phyloP scores from a whole-genome alignment of 306 rosid species.

The Hippophae rhamnoides region DNA sequence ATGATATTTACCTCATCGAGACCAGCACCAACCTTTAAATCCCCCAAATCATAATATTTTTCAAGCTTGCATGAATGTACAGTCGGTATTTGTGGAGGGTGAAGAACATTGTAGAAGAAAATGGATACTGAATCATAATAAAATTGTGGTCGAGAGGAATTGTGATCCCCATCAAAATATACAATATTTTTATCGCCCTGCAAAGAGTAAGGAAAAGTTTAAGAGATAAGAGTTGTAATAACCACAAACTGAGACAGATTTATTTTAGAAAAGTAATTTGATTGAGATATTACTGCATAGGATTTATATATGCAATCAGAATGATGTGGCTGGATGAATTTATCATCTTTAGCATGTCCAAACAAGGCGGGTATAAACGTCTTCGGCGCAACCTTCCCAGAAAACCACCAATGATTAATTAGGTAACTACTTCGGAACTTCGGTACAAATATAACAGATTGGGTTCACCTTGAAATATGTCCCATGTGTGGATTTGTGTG shows the following conservation, averaged over 20 bases:
- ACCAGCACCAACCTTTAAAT: constrained; percentile 53
- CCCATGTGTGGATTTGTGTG: too few relatives aligned
- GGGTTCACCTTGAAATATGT: too few relatives aligned
- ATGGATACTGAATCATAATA: constrained; percentile 76
- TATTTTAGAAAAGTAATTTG: constrained; percentile 9
- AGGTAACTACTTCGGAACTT: too few relatives aligned
- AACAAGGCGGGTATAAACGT: constrained; percentile 82
- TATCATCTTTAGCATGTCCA: constrained; percentile 83
- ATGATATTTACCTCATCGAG: constrained; percentile 56
- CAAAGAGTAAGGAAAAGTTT: constrained; percentile 18
- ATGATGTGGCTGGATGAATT: constrained; percentile 74
- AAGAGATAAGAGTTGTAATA: constrained; percentile 11
- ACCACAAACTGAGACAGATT: constrained; percentile 1
- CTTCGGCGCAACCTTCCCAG: constrained; percentile 66
- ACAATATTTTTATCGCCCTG: constrained; percentile 85
- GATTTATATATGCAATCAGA: constrained; percentile 58
- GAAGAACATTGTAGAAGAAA: constrained; percentile 86
- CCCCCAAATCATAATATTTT: constrained; percentile 63
- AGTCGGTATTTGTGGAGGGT: constrained; percentile 59
- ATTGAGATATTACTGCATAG: constrained; percentile 48
- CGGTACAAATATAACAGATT: not conserved
- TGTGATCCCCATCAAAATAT: constrained; percentile 90
- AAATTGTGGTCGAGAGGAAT: constrained; percentile 90
- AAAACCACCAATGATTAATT: not conserved
- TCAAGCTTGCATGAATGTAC: constrained; percentile 47